phyloP scores from a whole-genome alignment of 176 grass and related monocot genomes.

The Alloteropsis semialata region DNA sequence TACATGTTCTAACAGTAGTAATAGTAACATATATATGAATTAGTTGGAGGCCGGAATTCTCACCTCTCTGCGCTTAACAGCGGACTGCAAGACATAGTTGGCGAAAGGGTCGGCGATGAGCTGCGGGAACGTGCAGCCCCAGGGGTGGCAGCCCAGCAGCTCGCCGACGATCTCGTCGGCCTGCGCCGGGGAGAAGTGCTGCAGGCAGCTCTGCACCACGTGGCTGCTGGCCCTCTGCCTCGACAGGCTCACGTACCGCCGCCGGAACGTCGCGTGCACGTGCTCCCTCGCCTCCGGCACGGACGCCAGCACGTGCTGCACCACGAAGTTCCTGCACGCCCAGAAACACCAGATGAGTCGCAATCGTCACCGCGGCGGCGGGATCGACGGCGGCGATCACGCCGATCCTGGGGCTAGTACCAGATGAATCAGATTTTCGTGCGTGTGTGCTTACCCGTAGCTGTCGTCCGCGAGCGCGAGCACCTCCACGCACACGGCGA shows the following conservation, averaged over 20 bases:
- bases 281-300: background rate
- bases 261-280: background rate
- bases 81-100: slow-evolving; percentile 26
- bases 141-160: background rate
- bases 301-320: slow-evolving; percentile 8
- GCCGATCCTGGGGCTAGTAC: no score
- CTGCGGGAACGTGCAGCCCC: background rate
- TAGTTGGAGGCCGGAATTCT: background rate
- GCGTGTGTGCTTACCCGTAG: no score
- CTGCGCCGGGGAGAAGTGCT: background rate
- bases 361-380: no score
- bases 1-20: no score
- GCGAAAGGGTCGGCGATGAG: slow-evolving; percentile 29
- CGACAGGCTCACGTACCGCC: slow-evolving; percentile 14
- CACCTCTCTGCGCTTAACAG: background rate
- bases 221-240: slow-evolving; percentile 31
- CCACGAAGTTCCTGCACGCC: slow-evolving; percentile 27
- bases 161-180: background rate
- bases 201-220: slow-evolving; percentile 24
- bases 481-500: background rate
- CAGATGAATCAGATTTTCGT: no score
- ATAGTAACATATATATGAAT: no score
- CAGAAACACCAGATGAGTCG: no score
- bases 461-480: background rate
- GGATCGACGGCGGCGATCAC: background rate